Evolutionary conservation across 768 basidiomycete genomes (phyloP), one percentile per base, ranked within the genome.

Genomic region (Boletus bicolor): DNA sequence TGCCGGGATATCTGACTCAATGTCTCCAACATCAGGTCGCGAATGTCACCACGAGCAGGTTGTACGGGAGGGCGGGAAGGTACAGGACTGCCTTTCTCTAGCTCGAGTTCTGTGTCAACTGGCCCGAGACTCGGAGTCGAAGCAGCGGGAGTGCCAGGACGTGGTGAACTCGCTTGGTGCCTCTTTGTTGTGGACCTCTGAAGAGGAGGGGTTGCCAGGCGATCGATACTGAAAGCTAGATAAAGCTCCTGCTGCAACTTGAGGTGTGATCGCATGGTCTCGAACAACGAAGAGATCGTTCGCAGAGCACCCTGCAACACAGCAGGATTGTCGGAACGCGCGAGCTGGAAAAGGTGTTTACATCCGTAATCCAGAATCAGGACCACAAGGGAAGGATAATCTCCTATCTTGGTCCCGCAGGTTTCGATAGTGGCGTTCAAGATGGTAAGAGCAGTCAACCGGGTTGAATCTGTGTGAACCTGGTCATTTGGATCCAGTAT

Each of bases 211-310:
- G 86, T 83, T 6, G 89, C 86, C 17, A 99, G 77, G 14, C 96
- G 82, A 70, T 97, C 96, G 55, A 98, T 87, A 35, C 90, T 90
- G 73, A 97, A 98, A 3, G 94, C 86, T 28, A 99, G 76, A 74
- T 94, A 97, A 5, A 99, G 82, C 65, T 99, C 97, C 64, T 94
- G 91, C 64, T 99, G 97, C 19, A 97, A 77, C 71, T 97, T 98
- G 51, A 99, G 78, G 65, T 93, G 81, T 44, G 79, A 78, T 3
- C 89, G 83, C 83, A 95, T 87, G 2, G 92, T 89, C 55, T 91
- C 86, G 64, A 98, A 87, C 58, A 98, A 79, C 7, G 92, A 93
- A 12, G 91, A 85, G 59, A 92, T 90, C 2, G 90, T 87, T 26
- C 96, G 87, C 28, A 99, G 77, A 17, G 93, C 80, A 52, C 83